phyloP scores from a whole-genome alignment of 2,329 filamentous ascomycete species.

The Penicillium sp. region DNA sequence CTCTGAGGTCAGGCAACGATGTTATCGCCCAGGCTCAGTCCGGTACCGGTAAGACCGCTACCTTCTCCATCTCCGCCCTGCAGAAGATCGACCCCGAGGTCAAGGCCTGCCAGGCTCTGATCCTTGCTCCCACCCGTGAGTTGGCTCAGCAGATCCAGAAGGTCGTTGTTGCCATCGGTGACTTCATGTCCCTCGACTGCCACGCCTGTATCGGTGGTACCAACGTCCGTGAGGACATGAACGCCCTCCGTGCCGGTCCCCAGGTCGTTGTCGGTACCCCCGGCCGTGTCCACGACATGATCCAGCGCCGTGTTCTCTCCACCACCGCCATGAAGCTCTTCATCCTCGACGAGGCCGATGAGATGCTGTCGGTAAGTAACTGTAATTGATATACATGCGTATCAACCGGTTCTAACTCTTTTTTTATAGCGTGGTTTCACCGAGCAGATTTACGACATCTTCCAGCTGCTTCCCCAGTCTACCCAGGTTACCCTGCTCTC shows the following conservation, averaged over 20 bases:
- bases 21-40: conserved; percentile 99
- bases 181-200: conserved; percentile 99
- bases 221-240: conserved; percentile 94
- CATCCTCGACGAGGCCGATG: conserved; percentile 67
- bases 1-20: conserved; percentile 63
- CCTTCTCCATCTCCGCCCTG: conserved; percentile 97
- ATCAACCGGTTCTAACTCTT: background rate
- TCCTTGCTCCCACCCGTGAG: conserved; percentile 94
- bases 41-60: conserved; percentile 98
- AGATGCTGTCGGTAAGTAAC: conserved; percentile 48
- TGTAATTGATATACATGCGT: background rate
- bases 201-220: conserved; percentile 97
- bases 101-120: conserved; percentile 96
- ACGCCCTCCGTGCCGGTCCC: conserved; percentile 93
- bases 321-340: conserved; percentile 72
- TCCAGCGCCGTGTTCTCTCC: conserved; percentile 62
- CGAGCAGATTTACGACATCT: conserved; percentile 98
- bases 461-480: conserved; percentile 88
- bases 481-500: conserved; percentile 98
- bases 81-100: conserved; percentile 95
- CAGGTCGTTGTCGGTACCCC: conserved; percentile 96
- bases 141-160: conserved; percentile 96
- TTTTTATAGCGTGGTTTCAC: conserved; percentile 73
- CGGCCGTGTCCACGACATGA: conserved; percentile 86
- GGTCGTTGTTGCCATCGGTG: conserved; percentile 97